These are phyloP conservation scores for Beta macrorhiza DNA, from an alignment of 179 eudicot species.

Conservation along the genomic window DNA sequence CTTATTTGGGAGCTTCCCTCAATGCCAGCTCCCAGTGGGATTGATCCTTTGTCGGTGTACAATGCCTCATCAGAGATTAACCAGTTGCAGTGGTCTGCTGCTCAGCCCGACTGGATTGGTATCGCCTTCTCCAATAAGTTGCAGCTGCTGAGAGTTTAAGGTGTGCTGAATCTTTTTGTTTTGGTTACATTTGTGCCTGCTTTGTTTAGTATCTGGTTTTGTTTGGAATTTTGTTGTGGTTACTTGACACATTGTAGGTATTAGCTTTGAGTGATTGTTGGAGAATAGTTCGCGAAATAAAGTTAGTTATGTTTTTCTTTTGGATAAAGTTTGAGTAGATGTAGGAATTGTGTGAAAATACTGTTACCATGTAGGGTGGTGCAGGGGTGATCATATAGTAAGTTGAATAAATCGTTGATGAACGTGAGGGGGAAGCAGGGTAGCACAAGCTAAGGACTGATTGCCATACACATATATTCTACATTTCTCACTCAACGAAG, in stretches of 20 bases:
- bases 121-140: conserved; percentile 68
- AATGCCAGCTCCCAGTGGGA: conserved; percentile 59
- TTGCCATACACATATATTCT: neutral
- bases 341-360: conserved; percentile 1
- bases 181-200: neutral
- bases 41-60: conserved; percentile 72
- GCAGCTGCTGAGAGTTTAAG: conserved; percentile 85
- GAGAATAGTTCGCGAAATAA: neutral
- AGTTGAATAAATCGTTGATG: neutral
- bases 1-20: conserved; percentile 88
- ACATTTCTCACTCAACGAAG: neutral
- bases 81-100: conserved; percentile 86
- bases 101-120: conserved; percentile 83
- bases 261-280: neutral
- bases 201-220: neutral
- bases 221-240: conserved; percentile 12
- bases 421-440: neutral
- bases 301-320: neutral
- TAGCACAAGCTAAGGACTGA: neutral
- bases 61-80: conserved; percentile 73
- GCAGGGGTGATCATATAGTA: neutral
- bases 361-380: neutral
- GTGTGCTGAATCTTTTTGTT: conserved; percentile 22
- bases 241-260: neutral
- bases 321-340: neutral